Evolutionary conservation across 2,329 filamentous ascomycete genomes (phyloP).

Genomic region (Calonectria pseudoturangicola): DNA sequence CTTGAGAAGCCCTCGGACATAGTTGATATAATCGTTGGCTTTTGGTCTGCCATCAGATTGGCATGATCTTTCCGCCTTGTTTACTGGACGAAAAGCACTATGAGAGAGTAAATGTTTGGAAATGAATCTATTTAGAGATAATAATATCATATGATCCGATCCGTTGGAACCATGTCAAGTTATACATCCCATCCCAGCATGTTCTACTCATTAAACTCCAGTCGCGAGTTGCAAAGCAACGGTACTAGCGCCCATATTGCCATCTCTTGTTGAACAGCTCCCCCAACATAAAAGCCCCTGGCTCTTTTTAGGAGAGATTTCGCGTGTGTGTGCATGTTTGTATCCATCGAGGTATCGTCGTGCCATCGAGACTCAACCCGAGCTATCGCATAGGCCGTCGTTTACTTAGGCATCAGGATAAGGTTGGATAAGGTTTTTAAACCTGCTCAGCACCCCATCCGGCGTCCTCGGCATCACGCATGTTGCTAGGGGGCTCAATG

Average conservation of each 20-base stretch:
- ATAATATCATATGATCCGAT: slow-evolving; percentile 43
- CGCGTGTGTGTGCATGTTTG: not conserved
- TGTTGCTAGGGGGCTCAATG: slow-evolving; percentile 87
- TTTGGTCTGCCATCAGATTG: not conserved
- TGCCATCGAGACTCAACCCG: not conserved
- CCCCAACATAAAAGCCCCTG: not conserved
- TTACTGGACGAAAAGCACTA: not conserved
- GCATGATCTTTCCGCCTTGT: slow-evolving; percentile 6
- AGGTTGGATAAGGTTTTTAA: slow-evolving; percentile 61
- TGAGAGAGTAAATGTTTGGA: slow-evolving; percentile 14
- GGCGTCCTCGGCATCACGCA: slow-evolving; percentile 82
- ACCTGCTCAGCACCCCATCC: slow-evolving; percentile 88
- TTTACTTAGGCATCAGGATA: slow-evolving; percentile 17
- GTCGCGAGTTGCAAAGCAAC: slow-evolving; percentile 43
- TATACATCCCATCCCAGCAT: slow-evolving; percentile 14
- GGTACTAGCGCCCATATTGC: slow-evolving; percentile 32
- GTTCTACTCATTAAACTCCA: slow-evolving; percentile 42
- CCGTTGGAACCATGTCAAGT: slow-evolving; percentile 25
- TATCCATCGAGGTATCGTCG: not conserved
- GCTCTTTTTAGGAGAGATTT: slow-evolving; percentile 8
- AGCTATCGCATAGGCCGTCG: not conserved
- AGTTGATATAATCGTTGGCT: slow-evolving; percentile 30
- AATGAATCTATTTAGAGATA: slow-evolving; percentile 44
- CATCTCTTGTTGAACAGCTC: slow-evolving; percentile 27
- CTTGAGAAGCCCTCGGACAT: slow-evolving; percentile 78